Evolutionary conservation across 2,329 filamentous ascomycete species (phyloP).

Genomic region (Aspergillus thermomutatus): DNA sequence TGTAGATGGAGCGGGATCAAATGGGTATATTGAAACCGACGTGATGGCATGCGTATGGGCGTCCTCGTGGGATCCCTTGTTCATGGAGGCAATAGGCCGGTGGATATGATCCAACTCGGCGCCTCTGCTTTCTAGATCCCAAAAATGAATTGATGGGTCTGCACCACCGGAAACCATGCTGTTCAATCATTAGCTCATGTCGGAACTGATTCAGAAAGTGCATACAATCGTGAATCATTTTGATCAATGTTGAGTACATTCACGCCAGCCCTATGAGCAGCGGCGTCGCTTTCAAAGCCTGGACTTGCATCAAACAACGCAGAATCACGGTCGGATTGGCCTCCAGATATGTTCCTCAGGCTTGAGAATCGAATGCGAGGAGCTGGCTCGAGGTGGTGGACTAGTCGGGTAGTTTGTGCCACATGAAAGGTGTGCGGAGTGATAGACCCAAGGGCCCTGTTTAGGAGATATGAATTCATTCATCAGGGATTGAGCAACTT

Average conservation of each 20-base stretch:
- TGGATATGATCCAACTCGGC: conserved; percentile 49
- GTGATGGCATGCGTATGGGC: conserved; percentile 47
- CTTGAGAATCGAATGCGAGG: conserved; percentile 70
- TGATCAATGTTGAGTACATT: conserved; percentile 76
- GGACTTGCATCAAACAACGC: conserved; percentile 6
- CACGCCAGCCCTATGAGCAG: conserved; percentile 73
- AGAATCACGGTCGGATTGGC: conserved; percentile 7
- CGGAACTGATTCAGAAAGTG: not conserved
- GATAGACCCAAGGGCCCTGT: conserved; percentile 69
- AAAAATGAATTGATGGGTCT: conserved; percentile 78
- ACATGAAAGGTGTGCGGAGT: conserved; percentile 62
- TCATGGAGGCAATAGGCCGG: conserved; percentile 49
- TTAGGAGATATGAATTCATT: conserved; percentile 75
- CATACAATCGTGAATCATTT: conserved; percentile 72
- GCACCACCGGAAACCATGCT: conserved; percentile 81
- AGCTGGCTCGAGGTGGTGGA: conserved; percentile 66
- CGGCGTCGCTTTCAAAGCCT: conserved; percentile 22
- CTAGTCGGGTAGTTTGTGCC: conserved; percentile 62
- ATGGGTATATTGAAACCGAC: conserved; percentile 47
- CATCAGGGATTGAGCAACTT: conserved; percentile 41
- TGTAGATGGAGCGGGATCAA: conserved; percentile 45
- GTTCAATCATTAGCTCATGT: conserved; percentile 12
- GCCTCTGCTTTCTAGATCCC: conserved; percentile 71
- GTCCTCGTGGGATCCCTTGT: conserved; percentile 33
- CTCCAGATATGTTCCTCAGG: conserved; percentile 30